Evolutionary conservation across 2,329 filamentous ascomycete species (phyloP).

Genomic region (Fusarium haematococcum): DNA sequence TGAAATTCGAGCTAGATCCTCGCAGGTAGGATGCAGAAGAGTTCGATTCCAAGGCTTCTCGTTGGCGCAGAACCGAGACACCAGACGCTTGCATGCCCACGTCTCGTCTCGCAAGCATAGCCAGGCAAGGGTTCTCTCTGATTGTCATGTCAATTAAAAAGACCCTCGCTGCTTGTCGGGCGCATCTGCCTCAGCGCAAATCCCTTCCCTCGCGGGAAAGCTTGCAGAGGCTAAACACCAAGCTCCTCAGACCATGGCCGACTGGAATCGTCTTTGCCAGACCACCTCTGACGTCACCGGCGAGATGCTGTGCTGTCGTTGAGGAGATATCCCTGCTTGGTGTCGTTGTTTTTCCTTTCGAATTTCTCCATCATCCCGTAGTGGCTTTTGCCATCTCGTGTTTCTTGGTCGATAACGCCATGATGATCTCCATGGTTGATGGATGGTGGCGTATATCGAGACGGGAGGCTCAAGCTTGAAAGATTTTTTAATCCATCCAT

Average conservation of each 20-base stretch:
- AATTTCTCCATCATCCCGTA: conserved; percentile 5
- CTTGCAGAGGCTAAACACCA: conserved; percentile 24
- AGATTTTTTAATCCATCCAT: conserved; percentile 6
- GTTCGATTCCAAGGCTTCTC: conserved; percentile 16
- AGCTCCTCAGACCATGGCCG: conserved; percentile 9
- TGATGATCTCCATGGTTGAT: conserved; percentile 5
- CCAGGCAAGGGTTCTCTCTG: conserved; percentile 8
- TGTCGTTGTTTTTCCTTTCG: not conserved
- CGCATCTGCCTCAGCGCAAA: conserved; percentile 11
- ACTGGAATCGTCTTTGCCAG: conserved; percentile 12
- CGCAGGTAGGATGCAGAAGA: not conserved
- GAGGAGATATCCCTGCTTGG: conserved; percentile 21
- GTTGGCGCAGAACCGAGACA: conserved; percentile 29
- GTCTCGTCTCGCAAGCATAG: conserved; percentile 1
- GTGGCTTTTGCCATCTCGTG: conserved; percentile 19
- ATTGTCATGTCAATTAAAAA: not conserved
- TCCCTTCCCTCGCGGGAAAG: conserved; percentile 24
- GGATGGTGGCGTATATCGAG: conserved; percentile 12
- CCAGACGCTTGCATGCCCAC: conserved; percentile 25
- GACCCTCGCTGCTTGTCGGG: conserved; percentile 2
- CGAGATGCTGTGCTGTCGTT: conserved; percentile 15
- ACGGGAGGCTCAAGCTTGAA: conserved; percentile 1
- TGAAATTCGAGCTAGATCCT: not conserved
- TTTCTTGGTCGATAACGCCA: conserved; percentile 1
- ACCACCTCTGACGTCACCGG: conserved; percentile 39